Percentiles rank a stretch among this genome's conserved stretches.
phyloP scores from a whole-genome alignment of 139 green algal genomes.

The Penium margaritaceum region DNA sequence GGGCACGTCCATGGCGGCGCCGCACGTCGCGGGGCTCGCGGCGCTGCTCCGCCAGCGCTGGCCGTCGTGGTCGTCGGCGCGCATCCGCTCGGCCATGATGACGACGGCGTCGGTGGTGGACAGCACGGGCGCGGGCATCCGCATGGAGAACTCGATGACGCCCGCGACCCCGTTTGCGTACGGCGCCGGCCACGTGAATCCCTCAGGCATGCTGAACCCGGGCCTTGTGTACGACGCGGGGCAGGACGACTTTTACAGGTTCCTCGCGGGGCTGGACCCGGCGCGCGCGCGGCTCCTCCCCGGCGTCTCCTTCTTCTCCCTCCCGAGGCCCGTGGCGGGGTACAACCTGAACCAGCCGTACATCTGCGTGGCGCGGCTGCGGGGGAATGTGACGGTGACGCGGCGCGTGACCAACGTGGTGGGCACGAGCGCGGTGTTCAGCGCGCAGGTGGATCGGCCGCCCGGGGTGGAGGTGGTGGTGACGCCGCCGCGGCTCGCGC shows the following conservation, averaged over 20 bases:
- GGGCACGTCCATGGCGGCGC: constrained; percentile 25
- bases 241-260: neutral
- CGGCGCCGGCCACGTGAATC: constrained; percentile 14
- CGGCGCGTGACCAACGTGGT: too few species aligned
- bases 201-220: neutral
- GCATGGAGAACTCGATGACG: neutral
- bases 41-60: constrained; percentile 10
- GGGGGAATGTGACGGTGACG: too few species aligned
- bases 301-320: too few species aligned
- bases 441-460: too few species aligned
- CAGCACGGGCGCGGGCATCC: neutral
- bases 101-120: constrained; percentile 9
- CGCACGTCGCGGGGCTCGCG: constrained; percentile 17
- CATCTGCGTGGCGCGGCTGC: too few species aligned
- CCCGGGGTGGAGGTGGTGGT: too few species aligned
- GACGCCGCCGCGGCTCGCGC: too few species aligned
- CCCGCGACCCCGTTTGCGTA: constrained; percentile 1
- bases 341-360: too few species aligned
- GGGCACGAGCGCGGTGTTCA: too few species aligned
- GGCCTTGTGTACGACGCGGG: constrained; percentile 26
- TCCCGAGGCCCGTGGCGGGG: too few species aligned
- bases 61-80: constrained; percentile 6
- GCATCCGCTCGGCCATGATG: constrained; percentile 11
- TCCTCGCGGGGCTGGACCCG: too few species aligned
- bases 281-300: too few species aligned